phyloP scores from a whole-genome alignment of 352 stramenopile genomes.

The Phytophthora foliorum region DNA sequence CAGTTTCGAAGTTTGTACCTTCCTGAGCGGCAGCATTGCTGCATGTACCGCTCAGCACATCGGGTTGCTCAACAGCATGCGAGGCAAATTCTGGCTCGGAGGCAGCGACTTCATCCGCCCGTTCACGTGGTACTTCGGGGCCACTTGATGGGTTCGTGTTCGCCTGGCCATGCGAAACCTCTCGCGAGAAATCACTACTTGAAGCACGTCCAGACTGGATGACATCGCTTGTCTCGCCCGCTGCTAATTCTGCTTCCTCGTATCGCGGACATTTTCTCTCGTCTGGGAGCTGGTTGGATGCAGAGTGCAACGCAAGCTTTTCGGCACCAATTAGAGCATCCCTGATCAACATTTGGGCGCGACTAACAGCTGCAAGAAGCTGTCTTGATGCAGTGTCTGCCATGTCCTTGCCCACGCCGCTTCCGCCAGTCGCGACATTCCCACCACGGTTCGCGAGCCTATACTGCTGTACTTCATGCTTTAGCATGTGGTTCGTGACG shows the following conservation, averaged over 20 bases:
- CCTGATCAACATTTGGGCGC: slow-evolving; percentile 42
- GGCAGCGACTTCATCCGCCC: not conserved
- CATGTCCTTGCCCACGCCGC: not conserved
- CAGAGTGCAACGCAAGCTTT: slow-evolving; percentile 56
- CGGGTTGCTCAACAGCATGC: not conserved
- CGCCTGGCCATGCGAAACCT: not conserved
- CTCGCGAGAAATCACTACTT: not conserved
- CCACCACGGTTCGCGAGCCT: not conserved
- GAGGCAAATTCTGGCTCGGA: not conserved
- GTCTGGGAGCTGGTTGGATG: slow-evolving; percentile 44
- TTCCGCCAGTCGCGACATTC: not conserved
- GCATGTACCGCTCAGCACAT: not conserved
- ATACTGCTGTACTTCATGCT: slow-evolving; percentile 40
- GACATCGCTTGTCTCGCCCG: not conserved
- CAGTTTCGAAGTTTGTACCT: slow-evolving; percentile 12
- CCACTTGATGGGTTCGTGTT: not conserved
- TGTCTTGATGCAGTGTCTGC: slow-evolving; percentile 29
- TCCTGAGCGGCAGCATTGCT: slow-evolving; percentile 1
- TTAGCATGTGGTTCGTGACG: slow-evolving; percentile 50
- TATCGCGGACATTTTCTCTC: slow-evolving; percentile 25
- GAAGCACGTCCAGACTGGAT: not conserved
- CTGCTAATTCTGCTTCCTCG: slow-evolving; percentile 3
- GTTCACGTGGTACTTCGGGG: not conserved
- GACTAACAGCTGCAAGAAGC: slow-evolving; percentile 35
- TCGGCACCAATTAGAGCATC: slow-evolving; percentile 45